phyloP scores from a whole-genome alignment of 169 alveolate genomes.

The Plasmodium reichenowi region DNA sequence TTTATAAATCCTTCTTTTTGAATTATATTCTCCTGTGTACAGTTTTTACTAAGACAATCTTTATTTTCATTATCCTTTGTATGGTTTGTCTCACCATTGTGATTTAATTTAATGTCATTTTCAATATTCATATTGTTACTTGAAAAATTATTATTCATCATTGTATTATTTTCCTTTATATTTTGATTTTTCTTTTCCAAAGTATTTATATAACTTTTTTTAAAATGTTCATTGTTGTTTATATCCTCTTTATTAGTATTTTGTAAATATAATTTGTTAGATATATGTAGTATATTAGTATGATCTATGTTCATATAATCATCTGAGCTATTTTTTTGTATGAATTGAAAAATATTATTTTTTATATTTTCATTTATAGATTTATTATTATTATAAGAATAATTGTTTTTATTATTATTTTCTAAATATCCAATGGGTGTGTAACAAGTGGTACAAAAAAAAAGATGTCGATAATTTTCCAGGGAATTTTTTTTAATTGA shows the following conservation, averaged over 20 bases:
- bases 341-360: not conserved
- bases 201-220: not conserved
- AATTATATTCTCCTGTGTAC: not conserved
- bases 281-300: too few species aligned
- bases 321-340: not conserved
- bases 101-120: not conserved
- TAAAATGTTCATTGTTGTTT: too few species aligned
- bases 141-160: not conserved
- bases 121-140: not conserved
- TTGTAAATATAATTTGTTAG: not conserved
- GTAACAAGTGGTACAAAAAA: constrained; percentile 48
- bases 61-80: not conserved
- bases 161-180: not conserved
- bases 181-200: not conserved
- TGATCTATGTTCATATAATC: constrained; percentile 9
- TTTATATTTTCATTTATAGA: constrained; percentile 23
- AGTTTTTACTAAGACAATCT: not conserved
- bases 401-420: constrained; percentile 15
- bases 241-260: not conserved
- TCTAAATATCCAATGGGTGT: constrained; percentile 43
- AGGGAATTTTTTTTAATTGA: constrained; percentile 6
- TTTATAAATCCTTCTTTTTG: too few species aligned
- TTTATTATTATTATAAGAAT: constrained; percentile 1
- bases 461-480: constrained; percentile 12
- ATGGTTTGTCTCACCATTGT: not conserved